Evolutionary conservation across 1,284 basidiomycete species (phyloP), one percentile per base, ranked within the genome.

Genomic region (Puccinia horiana): DNA sequence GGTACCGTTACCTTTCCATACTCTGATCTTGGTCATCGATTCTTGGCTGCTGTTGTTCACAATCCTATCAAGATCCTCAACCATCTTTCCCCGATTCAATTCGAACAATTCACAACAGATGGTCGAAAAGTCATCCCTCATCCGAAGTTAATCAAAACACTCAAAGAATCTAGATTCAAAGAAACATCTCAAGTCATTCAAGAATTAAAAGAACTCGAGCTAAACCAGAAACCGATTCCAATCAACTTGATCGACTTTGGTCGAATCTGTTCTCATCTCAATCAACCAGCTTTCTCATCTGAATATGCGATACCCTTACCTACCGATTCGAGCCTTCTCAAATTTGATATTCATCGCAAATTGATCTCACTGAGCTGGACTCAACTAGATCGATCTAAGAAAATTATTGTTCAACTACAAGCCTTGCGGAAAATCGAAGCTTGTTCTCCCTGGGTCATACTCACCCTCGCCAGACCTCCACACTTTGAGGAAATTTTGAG

Each of bases 161-260:
- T 70, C n/a, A 70, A 47, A 29, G 47, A 70, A 32, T 47, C 69
- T 9, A 1, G 42, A 47, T 70, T 70, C n/a, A 70, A 70, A 35
- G 69, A 70, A 35, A 70, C 29, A 26, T 35, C 5, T 47, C 37
- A 70, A 16, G 69, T 70, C 26, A 70, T 70, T 16, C 69, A 70
- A 49, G 69, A 70, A 49, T 47, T 70, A 20, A 70, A 70, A 49
- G 69, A 70, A 35, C 47, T 47, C 16, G 69, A 70, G 47, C 18
- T 49, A 14, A 70, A 29, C 18, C 69, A 49, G 16, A 70, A 70
- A 49, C 69, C 69, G 29, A 26, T 70, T 14, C 42, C 42, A 47
- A 70, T 70, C 69, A 70, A 18, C 35, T n/a, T 70, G n/a, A 70
- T 70, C 69, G 69, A 70, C n/a, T 70, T 70, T 35, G 69, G 69